Percentiles rank a stretch among this genome's conserved stretches.
Conservation (phyloP, 1,139 yeast species). For the Pichia sp. region DNA sequence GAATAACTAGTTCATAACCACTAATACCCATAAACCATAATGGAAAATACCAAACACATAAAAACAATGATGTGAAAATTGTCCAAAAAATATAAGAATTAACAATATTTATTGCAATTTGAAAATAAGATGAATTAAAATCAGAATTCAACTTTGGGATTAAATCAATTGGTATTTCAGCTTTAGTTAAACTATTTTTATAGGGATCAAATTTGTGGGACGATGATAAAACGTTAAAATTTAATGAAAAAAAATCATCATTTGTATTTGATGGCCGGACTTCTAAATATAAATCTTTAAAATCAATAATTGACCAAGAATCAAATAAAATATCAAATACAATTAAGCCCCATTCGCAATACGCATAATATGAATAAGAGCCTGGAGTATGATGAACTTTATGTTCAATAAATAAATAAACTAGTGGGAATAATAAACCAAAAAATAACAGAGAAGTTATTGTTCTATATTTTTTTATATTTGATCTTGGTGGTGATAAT, state of each 20-base stretch:
- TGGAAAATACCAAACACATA: slow-evolving; percentile 95
- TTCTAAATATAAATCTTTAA: slow-evolving; percentile 47
- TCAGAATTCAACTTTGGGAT: slow-evolving; percentile 22
- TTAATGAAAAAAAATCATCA: slow-evolving; percentile 29
- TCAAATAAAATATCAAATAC: slow-evolving; percentile 80
- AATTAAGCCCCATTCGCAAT: slow-evolving; percentile 88
- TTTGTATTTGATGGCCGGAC: slow-evolving; percentile 24
- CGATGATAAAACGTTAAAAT: slow-evolving; percentile 18
- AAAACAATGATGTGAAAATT: slow-evolving; percentile 66
- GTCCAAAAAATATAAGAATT: slow-evolving; percentile 82
- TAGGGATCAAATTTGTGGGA: neutral
- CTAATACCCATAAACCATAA: slow-evolving; percentile 97
- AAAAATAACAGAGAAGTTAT: slow-evolving; percentile 58
- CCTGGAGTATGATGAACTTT: slow-evolving; percentile 83
- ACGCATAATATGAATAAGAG: slow-evolving; percentile 92
- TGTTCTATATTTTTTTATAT: slow-evolving; percentile 48
- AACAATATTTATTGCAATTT: slow-evolving; percentile 41
- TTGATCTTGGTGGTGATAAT: slow-evolving; percentile 45
- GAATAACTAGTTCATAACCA: slow-evolving; percentile 77
- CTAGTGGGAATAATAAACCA: slow-evolving; percentile 65
- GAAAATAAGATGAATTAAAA: slow-evolving; percentile 31
- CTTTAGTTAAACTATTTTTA: neutral
- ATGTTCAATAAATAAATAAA: slow-evolving; percentile 89
- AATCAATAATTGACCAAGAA: slow-evolving; percentile 69
- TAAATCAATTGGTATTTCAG: slow-evolving; percentile 3